A percentile compares a stretch with the other conserved stretches of the same genome.
Evolutionary conservation across 2,329 filamentous ascomycete species (phyloP).

Genomic region (Fusarium metavorans): DNA sequence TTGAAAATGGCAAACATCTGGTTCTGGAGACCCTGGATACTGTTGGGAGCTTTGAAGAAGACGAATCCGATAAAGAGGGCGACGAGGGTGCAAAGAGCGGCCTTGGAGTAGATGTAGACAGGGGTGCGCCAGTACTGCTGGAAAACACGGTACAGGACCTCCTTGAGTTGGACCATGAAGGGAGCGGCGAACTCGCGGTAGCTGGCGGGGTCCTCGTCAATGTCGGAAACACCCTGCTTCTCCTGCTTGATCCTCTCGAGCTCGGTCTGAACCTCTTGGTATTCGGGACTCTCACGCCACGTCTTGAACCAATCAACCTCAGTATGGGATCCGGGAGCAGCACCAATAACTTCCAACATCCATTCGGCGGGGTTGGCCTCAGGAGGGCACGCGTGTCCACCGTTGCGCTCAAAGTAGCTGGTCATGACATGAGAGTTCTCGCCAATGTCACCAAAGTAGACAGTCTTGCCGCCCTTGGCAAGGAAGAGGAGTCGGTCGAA

Average conservation of each 20-base stretch:
- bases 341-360: constrained; percentile 75
- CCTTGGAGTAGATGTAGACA: constrained; percentile 88
- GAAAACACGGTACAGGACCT: constrained; percentile 81
- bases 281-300: constrained; percentile 71
- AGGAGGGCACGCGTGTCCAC: constrained; percentile 72
- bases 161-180: constrained; percentile 74
- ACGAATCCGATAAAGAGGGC: constrained; percentile 86
- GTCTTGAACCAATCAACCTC: constrained; percentile 75
- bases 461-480: constrained; percentile 79
- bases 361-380: constrained; percentile 86
- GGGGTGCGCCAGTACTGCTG: constrained; percentile 94
- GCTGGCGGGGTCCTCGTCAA: constrained; percentile 54
- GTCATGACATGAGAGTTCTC: constrained; percentile 75
- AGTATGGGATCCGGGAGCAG: constrained; percentile 72
- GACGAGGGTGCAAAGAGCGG: constrained; percentile 71
- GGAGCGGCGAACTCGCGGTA: constrained; percentile 86
- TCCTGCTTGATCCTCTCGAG: constrained; percentile 67
- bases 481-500: constrained; percentile 87
- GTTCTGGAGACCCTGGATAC: constrained; percentile 84
- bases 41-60: constrained; percentile 79
- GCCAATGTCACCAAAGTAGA: constrained; percentile 86
- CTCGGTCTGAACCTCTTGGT: constrained; percentile 66
- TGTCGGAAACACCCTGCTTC: constrained; percentile 50
- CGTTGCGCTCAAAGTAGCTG: constrained; percentile 81
- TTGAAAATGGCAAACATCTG: constrained; percentile 91